A percentile compares a stretch with the other conserved stretches of the same genome.
These are phyloP conservation scores for Sporothrix inflata DNA, from an alignment of 2,329 filamentous ascomycete species.

Conservation along the genomic window DNA sequence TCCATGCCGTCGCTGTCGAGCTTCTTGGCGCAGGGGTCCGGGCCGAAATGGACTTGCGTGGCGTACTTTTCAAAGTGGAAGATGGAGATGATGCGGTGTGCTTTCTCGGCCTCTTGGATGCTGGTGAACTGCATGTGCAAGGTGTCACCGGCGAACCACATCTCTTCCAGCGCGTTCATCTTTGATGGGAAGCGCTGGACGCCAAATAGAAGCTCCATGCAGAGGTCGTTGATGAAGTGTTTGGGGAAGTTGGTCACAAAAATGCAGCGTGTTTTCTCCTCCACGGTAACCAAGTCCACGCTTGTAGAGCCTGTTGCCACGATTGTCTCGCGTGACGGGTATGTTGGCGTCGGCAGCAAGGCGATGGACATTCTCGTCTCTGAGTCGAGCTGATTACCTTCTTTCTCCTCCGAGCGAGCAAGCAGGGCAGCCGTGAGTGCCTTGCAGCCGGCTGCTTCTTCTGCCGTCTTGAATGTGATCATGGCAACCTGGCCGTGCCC, in stretches of 20 bases:
- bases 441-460: conserved; percentile 21
- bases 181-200: not conserved
- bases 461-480: conserved; percentile 28
- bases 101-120: conserved; percentile 30
- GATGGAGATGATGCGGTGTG: conserved; percentile 17
- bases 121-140: conserved; percentile 32
- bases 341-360: conserved; percentile 29
- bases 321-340: conserved; percentile 27
- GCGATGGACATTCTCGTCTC: not conserved
- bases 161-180: conserved; percentile 29
- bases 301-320: not conserved
- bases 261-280: conserved; percentile 30
- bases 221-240: conserved; percentile 28
- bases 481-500: conserved; percentile 28
- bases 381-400: not conserved
- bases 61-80: conserved; percentile 32
- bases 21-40: conserved; percentile 28
- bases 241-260: conserved; percentile 29
- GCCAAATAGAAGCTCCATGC: conserved; percentile 28
- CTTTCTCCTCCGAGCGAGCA: not conserved
- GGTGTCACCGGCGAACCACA: conserved; percentile 31
- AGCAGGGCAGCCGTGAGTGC: not conserved
- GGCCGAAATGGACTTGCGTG: not conserved
- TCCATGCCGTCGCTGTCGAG: not conserved
- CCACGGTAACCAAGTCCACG: not conserved